Evolutionary conservation across 1,284 basidiomycete genomes (phyloP).

Genomic region (Marasmius sp.): DNA sequence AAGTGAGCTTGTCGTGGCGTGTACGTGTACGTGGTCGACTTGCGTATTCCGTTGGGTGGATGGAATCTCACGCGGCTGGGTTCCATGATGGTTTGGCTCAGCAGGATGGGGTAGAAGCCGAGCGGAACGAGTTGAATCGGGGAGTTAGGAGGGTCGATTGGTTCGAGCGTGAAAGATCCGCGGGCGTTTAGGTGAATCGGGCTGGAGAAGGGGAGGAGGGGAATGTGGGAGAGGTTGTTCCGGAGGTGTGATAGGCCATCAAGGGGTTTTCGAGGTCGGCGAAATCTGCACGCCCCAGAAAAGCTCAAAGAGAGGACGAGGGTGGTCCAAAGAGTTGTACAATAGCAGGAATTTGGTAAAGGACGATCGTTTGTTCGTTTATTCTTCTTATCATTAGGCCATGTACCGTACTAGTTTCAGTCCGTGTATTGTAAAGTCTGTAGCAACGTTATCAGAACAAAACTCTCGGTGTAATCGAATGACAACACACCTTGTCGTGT

Average conservation of each 20-base stretch:
- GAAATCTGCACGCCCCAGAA: too few species aligned
- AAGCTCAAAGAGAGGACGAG: too few species aligned
- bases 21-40: neutral
- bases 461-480: too few species aligned
- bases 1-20: neutral
- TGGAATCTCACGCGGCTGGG: neutral
- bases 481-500: too few species aligned
- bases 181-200: conserved; percentile 1
- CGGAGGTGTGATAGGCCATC: neutral
- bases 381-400: too few species aligned
- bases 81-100: neutral
- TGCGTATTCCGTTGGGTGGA: neutral
- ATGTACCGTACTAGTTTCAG: too few species aligned
- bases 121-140: neutral
- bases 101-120: neutral
- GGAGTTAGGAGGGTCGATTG: conserved; percentile 1
- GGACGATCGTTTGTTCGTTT: too few species aligned
- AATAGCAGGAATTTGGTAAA: too few species aligned
- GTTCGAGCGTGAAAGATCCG: neutral
- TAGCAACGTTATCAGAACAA: too few species aligned
- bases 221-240: neutral
- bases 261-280: too few species aligned
- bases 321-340: too few species aligned
- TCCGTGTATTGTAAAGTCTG: too few species aligned
- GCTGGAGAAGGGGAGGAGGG: neutral